Evolutionary conservation across 2,329 filamentous ascomycete species (phyloP).

Genomic region (Stemphylium beticola): DNA sequence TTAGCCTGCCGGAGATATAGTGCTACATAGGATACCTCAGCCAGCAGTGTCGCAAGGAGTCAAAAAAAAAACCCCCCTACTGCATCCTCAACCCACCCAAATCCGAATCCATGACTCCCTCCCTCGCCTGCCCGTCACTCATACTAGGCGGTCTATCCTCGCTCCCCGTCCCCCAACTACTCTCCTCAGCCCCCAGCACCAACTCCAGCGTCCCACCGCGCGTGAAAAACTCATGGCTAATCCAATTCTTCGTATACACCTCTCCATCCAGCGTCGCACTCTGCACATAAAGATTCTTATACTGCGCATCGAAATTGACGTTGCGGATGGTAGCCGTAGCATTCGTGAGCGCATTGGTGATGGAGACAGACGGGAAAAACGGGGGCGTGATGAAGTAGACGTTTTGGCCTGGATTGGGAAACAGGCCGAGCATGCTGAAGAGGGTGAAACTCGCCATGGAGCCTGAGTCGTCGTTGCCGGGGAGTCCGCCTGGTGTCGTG

Average conservation of each 20-base stretch:
- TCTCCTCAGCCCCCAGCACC: slow-evolving; percentile 50
- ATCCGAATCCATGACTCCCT: not conserved
- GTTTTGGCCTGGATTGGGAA: slow-evolving; percentile 56
- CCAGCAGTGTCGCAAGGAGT: too few relatives aligned
- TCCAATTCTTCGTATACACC: slow-evolving; percentile 54
- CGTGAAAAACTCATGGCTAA: slow-evolving; percentile 54
- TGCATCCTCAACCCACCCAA: not conserved
- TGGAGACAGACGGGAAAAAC: slow-evolving; percentile 52
- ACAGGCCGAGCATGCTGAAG: slow-evolving; percentile 54
- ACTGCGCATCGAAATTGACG: slow-evolving; percentile 51
- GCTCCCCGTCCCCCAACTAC: slow-evolving; percentile 51
- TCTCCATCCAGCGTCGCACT: slow-evolving; percentile 52
- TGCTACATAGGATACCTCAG: too few relatives aligned
- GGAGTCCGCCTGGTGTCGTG: slow-evolving; percentile 49
- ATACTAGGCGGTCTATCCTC: slow-evolving; percentile 45
- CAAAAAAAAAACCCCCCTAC: not conserved
- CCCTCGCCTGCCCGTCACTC: slow-evolving; percentile 3
- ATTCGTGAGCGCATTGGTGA: slow-evolving; percentile 50
- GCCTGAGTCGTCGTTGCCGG: slow-evolving; percentile 56
- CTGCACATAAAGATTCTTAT: slow-evolving; percentile 54
- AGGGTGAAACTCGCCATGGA: slow-evolving; percentile 56
- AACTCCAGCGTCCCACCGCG: slow-evolving; percentile 53
- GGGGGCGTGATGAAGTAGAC: slow-evolving; percentile 57
- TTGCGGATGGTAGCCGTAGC: slow-evolving; percentile 51
- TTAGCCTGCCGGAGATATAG: too few relatives aligned